Evolutionary conservation across 306 rosid genomes (phyloP).

Genomic region (Cucurbita argyrosperma): DNA sequence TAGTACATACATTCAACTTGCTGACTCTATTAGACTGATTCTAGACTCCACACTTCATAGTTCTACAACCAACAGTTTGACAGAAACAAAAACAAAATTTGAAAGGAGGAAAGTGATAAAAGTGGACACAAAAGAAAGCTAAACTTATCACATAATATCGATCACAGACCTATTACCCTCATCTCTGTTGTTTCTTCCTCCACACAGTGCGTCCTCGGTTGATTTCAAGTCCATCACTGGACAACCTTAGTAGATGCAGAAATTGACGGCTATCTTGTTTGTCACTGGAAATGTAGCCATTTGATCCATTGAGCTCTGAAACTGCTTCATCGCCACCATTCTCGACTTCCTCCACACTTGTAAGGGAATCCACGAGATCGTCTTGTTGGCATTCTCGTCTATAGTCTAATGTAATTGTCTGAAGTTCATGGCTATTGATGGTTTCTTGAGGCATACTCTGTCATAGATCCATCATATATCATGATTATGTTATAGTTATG

Average conservation of each 20-base stretch:
- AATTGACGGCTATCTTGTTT: constrained; percentile 37
- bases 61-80: not conserved
- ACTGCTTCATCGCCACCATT: constrained; percentile 12
- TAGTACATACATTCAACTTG: not conserved
- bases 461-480: constrained; percentile 3
- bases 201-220: constrained; percentile 81
- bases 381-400: constrained; percentile 82
- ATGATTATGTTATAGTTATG: not conserved
- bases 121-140: constrained; percentile 3
- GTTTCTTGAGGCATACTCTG: constrained; percentile 95
- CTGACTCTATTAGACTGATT: not conserved
- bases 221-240: constrained; percentile 61
- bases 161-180: not conserved
- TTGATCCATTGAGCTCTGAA: constrained; percentile 34
- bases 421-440: constrained; percentile 69
- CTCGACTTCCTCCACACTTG: constrained; percentile 36
- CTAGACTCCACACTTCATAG: not conserved
- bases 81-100: not conserved
- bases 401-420: constrained; percentile 81
- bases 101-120: not conserved
- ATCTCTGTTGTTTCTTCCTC: constrained; percentile 77
- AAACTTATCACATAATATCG: not conserved
- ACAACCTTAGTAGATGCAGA: constrained; percentile 63
- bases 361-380: constrained; percentile 72
- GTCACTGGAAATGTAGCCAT: constrained; percentile 30